A percentile compares a stretch with the other conserved stretches of the same genome.
Evolutionary conservation across 2,329 filamentous ascomycete species (phyloP).

Genomic region (Dactylellina cionopaga): DNA sequence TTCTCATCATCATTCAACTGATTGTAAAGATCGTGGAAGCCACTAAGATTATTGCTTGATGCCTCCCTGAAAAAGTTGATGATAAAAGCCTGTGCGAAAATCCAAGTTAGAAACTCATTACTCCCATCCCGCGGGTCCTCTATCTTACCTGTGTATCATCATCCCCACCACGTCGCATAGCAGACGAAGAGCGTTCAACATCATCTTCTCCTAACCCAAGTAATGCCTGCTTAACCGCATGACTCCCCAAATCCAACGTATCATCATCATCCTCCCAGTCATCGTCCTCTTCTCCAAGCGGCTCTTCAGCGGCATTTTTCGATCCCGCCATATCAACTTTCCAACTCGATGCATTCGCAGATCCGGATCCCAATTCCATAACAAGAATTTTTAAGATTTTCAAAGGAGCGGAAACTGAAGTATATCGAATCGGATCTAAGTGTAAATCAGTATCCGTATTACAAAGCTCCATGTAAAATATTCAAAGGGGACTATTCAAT

Average conservation of each 20-base stretch:
- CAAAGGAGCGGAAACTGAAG: slow-evolving; percentile 83
- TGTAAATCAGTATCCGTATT: slow-evolving; percentile 50
- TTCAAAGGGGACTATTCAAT: slow-evolving; percentile 54
- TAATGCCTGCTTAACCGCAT: slow-evolving; percentile 53
- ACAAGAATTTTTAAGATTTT: slow-evolving; percentile 97
- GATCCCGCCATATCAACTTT: slow-evolving; percentile 71
- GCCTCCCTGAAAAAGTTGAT: slow-evolving; percentile 60
- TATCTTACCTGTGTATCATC: slow-evolving; percentile 56
- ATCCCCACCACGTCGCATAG: slow-evolving; percentile 53
- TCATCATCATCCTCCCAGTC: slow-evolving; percentile 90
- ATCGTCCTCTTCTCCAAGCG: slow-evolving; percentile 77
- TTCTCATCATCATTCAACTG: slow-evolving; percentile 62
- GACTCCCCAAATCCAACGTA: slow-evolving; percentile 63
- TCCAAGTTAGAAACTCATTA: background rate
- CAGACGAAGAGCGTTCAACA: slow-evolving; percentile 53
- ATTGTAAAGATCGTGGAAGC: slow-evolving; percentile 60
- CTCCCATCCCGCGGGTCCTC: background rate
- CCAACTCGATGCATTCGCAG: slow-evolving; percentile 71
- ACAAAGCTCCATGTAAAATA: slow-evolving; percentile 46
- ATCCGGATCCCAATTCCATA: slow-evolving; percentile 85
- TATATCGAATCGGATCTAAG: slow-evolving; percentile 86
- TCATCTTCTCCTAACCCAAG: slow-evolving; percentile 54
- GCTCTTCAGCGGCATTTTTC: slow-evolving; percentile 64
- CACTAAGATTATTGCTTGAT: slow-evolving; percentile 60
- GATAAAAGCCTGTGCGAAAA: slow-evolving; percentile 51